Evolutionary conservation across 495 filamentous ascomycete genomes (phyloP), one percentile per base, ranked within the genome.

Genomic region (Annulohypoxylon stygium): DNA sequence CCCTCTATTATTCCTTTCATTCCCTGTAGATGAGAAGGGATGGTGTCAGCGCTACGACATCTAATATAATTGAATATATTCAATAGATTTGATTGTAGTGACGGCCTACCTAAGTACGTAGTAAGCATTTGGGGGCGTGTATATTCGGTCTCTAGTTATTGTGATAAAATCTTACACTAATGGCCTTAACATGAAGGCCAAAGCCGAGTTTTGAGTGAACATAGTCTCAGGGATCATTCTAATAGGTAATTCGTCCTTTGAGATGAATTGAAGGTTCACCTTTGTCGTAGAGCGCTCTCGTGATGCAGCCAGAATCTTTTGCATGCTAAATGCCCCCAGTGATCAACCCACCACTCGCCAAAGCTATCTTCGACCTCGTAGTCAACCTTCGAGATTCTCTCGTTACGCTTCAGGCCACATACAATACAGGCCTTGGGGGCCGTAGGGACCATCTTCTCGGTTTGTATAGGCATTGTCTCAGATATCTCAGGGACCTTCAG

Each of bases 291-390:
- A 58, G 85, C 81, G 18, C 81, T 81, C 74, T 89, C 90, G 80
- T 97, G 90, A 72, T 87, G 86, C 57, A 91, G 82, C 96, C 96
- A 99, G 75, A 97, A 98, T 63, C 87, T 88, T 76, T 87, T 87
- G 80, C 96, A 99, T 61, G 88, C 88, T 14, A 89, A 81, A 83
- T 97, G 92, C 0, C 92, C 90, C 93, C 93, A 97, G 80, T 95
- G 90, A 39, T 97, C 93, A 12, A 91, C 86, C 96, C 96, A 99
- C 93, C 93, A 98, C 81, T 98, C 94, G 43, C 93, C 93, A 83
- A 97, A 95, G 79, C 90, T 93, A 82, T 97, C 96, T 70, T 93
- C 88, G 18, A 97, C 91, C 62, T 89, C 84, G 30, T 90, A 83
- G 79, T 97, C 95, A 33, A 97, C 84, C 71, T 87, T 90, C 2